Conservation (phyloP, 2,329 filamentous ascomycete species). For the Mycosphaerella sp. region DNA sequence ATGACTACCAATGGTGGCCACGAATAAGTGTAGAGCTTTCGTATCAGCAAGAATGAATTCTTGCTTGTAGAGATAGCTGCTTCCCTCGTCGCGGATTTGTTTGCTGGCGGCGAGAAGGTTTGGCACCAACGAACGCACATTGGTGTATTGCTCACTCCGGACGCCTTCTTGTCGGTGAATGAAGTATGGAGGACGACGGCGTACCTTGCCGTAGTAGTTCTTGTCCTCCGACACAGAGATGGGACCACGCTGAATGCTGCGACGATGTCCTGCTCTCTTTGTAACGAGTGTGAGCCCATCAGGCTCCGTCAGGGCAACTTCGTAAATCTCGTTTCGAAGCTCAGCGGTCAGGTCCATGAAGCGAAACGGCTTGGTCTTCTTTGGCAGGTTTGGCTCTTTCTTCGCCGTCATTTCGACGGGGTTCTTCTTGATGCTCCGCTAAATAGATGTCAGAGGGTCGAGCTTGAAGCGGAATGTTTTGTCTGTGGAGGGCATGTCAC, state of each 20-base stretch:
- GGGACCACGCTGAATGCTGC: slow-evolving; percentile 17
- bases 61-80: slow-evolving; percentile 26
- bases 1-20: slow-evolving; percentile 24
- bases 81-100: slow-evolving; percentile 27
- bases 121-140: slow-evolving; percentile 15
- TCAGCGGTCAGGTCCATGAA: slow-evolving; percentile 26
- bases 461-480: too few species aligned
- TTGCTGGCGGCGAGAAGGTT: slow-evolving; percentile 27
- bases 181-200: slow-evolving; percentile 1
- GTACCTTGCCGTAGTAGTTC: slow-evolving; percentile 12
- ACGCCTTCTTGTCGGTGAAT: background rate
- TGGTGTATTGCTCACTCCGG: background rate
- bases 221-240: slow-evolving; percentile 1
- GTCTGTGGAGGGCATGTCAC: slow-evolving; percentile 3
- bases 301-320: slow-evolving; percentile 24
- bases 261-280: slow-evolving; percentile 21
- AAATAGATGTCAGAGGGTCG: background rate
- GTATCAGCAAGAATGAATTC: slow-evolving; percentile 25
- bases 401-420: slow-evolving; percentile 10
- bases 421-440: slow-evolving; percentile 1
- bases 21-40: slow-evolving; percentile 23
- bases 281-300: slow-evolving; percentile 19
- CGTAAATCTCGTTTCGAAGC: slow-evolving; percentile 30
- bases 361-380: slow-evolving; percentile 22
- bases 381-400: slow-evolving; percentile 8